Base-by-base conservation (phyloP, 805 yeast species). In the Danielia oregonensis region DNA sequence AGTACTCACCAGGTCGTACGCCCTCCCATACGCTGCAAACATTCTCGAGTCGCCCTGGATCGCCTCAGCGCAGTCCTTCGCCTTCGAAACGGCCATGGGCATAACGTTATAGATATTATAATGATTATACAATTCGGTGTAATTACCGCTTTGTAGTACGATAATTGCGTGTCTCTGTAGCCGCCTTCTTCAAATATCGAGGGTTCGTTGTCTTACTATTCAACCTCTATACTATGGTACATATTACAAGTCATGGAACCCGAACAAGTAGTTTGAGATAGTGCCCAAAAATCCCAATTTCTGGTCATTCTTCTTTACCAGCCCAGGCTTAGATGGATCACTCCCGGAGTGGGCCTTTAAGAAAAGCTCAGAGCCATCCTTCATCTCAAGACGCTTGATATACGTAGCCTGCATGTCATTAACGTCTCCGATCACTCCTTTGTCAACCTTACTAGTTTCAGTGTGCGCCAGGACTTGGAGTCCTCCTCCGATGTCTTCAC, bases 401-500 rank as follows among this genome's bases (percentile, higher is more conserved):
- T 57, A 59, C 2, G 59, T 33, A 8, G 45, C 36, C 34, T 42
- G 54, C 24, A 39, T 30, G 32, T 40, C 49, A 27, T 31, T 36
- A 2, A 41, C 24, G 17, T 50, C 50, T 5, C 44, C 41, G 9
- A 33, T 19, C 3, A 29, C 38, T 11, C 40, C 36, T 11, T 35
- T 35, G 25, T 43, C 48, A 4, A 26, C 39, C 27, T 36, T 38
- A 17, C 31, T 26, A n/a, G 31, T 22, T 14, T 41, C 42, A 24
- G 40, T 27, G 10, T 21, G 32, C 9, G 36, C 25, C 18, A 38
- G 37, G 22, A 36, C 47, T 9, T 30, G 40, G 21, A 40, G 33
- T 2, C 46, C 50, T 2, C 65, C 70, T 1, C 80, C 80, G 17
- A 76, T 61, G 43, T 76, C 76, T 44, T 74, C 79, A 24, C 50